A percentile compares a stretch with the other conserved stretches of the same genome.
Conservation (phyloP, 257 asterid species). For the Solanum corneliomulleri region DNA sequence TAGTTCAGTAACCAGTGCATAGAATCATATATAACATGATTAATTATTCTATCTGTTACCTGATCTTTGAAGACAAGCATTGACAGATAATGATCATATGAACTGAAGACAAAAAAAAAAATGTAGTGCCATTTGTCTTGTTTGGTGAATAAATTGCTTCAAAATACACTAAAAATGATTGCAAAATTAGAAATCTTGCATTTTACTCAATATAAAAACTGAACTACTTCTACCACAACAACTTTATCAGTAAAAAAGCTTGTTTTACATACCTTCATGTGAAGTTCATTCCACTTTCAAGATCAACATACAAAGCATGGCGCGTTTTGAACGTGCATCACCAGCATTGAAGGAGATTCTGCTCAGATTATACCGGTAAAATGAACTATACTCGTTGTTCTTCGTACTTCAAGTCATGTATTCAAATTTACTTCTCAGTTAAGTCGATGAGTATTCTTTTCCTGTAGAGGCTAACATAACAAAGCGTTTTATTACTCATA, state of each 20-base stretch:
- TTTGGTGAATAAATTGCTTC: slow-evolving; percentile 22
- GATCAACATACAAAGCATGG: slow-evolving; percentile 18
- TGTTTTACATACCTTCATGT: background rate
- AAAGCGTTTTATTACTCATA: background rate
- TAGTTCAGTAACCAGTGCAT: background rate
- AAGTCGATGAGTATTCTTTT: background rate
- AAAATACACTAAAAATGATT: slow-evolving; percentile 34
- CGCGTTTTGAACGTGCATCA: slow-evolving; percentile 75
- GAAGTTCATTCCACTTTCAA: background rate
- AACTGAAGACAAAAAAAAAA: background rate
- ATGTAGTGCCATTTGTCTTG: background rate
- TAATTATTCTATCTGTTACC: background rate
- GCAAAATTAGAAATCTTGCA: slow-evolving; percentile 24
- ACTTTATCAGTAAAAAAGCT: background rate
- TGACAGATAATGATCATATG: background rate
- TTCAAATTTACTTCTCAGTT: background rate
- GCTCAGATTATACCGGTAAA: slow-evolving; percentile 58
- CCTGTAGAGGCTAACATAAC: background rate
- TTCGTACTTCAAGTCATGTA: background rate
- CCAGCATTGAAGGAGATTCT: slow-evolving; percentile 77
- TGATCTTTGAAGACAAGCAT: slow-evolving; percentile 3
- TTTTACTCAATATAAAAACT: slow-evolving; percentile 38
- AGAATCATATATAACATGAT: background rate
- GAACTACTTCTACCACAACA: background rate
- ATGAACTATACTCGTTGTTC: background rate